Conservation (phyloP, 305 asterid genomes). For the Solanum hybrid region DNA sequence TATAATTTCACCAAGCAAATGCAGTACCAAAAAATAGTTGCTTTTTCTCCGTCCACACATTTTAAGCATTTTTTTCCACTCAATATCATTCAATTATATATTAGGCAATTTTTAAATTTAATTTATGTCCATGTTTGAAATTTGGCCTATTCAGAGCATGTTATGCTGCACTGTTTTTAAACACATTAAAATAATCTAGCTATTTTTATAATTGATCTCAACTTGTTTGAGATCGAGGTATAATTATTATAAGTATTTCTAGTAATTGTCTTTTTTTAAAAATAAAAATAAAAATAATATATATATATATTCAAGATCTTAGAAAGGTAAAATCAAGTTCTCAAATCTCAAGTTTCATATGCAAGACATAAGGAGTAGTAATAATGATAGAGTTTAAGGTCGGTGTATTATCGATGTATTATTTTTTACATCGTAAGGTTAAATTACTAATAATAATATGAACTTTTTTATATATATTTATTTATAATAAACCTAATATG, state of each 20-base stretch:
- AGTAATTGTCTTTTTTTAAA: not conserved
- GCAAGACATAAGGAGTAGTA: not conserved
- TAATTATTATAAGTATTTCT: not conserved
- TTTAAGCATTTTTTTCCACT: not conserved
- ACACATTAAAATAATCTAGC: not conserved
- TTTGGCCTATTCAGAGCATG: not conserved
- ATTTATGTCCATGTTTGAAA: not conserved
- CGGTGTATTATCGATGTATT: not conserved
- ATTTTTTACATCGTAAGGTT: not conserved
- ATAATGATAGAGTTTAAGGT: not conserved
- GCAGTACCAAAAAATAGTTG: not conserved
- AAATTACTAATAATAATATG: not conserved
- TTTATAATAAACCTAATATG: not conserved
- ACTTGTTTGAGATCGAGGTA: not conserved
- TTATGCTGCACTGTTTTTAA: not conserved
- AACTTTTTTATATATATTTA: not conserved
- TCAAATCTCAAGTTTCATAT: not conserved
- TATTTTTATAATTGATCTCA: no score
- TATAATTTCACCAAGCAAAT: not conserved
- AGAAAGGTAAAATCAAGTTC: not conserved
- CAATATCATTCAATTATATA: not conserved
- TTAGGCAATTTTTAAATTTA: not conserved
- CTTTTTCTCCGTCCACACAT: not conserved
- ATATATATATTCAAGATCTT: not conserved
- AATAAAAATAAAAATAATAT: no score